These are phyloP conservation scores for Phellopilus nigrolimitatus DNA, from an alignment of 1,284 basidiomycete species.

Conservation along the genomic window DNA sequence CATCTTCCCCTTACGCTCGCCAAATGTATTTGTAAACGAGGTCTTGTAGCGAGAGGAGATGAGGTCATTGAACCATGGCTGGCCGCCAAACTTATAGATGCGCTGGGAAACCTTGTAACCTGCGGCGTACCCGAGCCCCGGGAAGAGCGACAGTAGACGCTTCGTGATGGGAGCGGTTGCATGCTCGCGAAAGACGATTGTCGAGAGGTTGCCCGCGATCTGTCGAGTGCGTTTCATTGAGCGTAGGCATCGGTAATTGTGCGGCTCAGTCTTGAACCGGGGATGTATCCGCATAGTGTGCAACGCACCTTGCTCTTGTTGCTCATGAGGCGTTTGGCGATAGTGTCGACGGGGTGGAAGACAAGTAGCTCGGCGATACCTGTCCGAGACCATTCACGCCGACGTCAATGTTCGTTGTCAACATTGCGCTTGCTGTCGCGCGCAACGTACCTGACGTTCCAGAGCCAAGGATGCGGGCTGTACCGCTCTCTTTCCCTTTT, in stretches of 20 bases:
- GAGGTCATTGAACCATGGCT: constrained; percentile 96
- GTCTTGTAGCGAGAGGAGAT: constrained; percentile 75
- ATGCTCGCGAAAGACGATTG: constrained; percentile 86
- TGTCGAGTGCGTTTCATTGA: too few relatives aligned
- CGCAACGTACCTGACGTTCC: constrained; percentile 86
- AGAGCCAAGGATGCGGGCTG: constrained; percentile 89
- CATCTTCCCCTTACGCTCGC: constrained; percentile 92
- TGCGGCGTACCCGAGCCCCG: constrained; percentile 96
- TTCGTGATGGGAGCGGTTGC: constrained; percentile 64
- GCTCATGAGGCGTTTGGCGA: constrained; percentile 97
- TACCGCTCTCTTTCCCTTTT: constrained; percentile 76
- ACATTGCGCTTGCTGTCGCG: too few relatives aligned
- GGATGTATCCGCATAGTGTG: too few relatives aligned
- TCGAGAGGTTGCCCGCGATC: constrained; percentile 55
- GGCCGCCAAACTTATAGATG: constrained; percentile 98
- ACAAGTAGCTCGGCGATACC: constrained; percentile 92
- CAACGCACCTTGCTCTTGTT: constrained; percentile 85
- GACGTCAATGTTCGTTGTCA: background rate
- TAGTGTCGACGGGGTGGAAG: constrained; percentile 92
- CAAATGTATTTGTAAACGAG: constrained; percentile 79
- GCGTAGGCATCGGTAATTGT: too few relatives aligned
- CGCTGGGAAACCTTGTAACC: constrained; percentile 95
- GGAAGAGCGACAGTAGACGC: constrained; percentile 91
- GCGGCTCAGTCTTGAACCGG: too few relatives aligned
- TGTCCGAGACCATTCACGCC: constrained; percentile 27